phyloP scores from a whole-genome alignment of 2,329 filamentous ascomycete genomes.

The Hymenoscyphus fructigenus region DNA sequence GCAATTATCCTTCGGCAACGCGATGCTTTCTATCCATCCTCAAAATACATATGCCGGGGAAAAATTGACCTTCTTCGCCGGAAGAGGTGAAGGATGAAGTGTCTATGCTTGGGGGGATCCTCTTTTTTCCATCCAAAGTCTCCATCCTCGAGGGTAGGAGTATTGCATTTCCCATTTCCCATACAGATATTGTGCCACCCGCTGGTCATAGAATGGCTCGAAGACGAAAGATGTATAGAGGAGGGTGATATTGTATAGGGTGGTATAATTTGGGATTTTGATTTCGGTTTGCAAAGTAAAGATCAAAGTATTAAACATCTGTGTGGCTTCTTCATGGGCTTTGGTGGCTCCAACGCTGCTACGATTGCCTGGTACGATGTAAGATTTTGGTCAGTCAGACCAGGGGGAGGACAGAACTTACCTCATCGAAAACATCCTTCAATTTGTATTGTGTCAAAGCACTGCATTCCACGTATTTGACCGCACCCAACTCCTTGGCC shows the following conservation, averaged over 20 bases:
- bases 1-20: too few relatives aligned
- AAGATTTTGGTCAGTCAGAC: conserved; percentile 17
- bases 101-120: too few relatives aligned
- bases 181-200: neutral
- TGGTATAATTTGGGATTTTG: neutral
- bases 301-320: conserved; percentile 68
- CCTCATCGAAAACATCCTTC: conserved; percentile 99
- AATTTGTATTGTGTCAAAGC: conserved; percentile 97
- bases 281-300: neutral
- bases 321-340: conserved; percentile 73
- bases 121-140: neutral
- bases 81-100: too few relatives aligned
- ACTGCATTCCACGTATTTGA: conserved; percentile 99
- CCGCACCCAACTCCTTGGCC: conserved; percentile 94
- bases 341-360: conserved; percentile 85
- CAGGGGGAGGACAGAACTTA: conserved; percentile 44
- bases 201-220: conserved; percentile 5
- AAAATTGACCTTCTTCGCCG: too few relatives aligned
- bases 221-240: neutral
- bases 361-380: conserved; percentile 77
- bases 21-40: too few relatives aligned
- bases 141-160: neutral
- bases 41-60: too few relatives aligned
- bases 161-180: neutral
- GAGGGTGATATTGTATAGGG: conserved; percentile 4